Evolutionary conservation across 2,329 filamentous ascomycete genomes (phyloP), one percentile per base, ranked within the genome.

Genomic region (Cercospora sesami): DNA sequence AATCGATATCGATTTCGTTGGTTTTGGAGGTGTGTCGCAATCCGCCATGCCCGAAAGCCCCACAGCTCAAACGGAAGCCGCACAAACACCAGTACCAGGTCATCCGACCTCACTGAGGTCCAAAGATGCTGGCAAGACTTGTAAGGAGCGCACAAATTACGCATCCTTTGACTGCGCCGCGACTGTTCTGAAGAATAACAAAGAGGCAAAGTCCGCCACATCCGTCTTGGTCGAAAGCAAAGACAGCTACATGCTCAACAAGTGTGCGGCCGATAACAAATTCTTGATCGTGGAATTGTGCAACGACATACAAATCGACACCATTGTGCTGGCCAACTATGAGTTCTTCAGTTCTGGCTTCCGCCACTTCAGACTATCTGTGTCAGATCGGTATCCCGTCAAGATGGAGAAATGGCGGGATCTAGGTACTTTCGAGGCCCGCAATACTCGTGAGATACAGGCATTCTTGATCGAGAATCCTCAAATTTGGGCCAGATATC

Each of bases 301-400:
- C 79, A 93, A 96, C 74, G 87, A 89, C 72, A 91, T 90, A 55
- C 85, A 96, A 55, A 91, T 99, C 67, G 95, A 99, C 78, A 99
- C 95, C 0, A 85, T 99, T 48, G 95, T 98, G n/a, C 85, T 99
- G 64, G 95, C 94, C 69, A 99, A 99, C 78, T 99, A 96, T 75
- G 95, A 99, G 79, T 99, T 99, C 83, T 99, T 99, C 83, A 97
- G 93, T 65, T 97, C 93, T 77, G 97, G 96, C 86, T 91, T 98
- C 74, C 90, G 93, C 63, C 91, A 90, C 59, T 97, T 99, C 79
- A 87, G 91, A 62, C 89, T 98, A 73, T 96, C 92, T 77, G 94
- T 97, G 59, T 96, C 94, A 67, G 95, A 98, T 81, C 89, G 93
- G 66, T 98, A 97, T 79, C 95, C 95, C 0, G 91, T 95, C 64